Evolutionary conservation across 805 yeast genomes (phyloP).

Genomic region (Yarrowia deformans): DNA sequence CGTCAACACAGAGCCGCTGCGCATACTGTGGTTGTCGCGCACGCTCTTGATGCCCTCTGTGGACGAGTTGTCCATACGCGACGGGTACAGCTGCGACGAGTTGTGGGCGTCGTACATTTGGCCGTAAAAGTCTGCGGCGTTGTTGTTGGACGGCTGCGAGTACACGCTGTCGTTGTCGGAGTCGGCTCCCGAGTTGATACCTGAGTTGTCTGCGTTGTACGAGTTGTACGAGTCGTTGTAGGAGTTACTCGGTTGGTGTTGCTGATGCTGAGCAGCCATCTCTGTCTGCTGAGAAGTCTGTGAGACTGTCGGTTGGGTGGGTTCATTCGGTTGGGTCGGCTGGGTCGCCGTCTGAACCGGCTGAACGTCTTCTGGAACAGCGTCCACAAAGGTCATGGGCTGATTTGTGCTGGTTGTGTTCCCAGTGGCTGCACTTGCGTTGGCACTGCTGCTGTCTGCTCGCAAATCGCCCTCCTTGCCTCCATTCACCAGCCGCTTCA

Average conservation of each 20-base stretch:
- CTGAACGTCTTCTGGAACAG: not conserved
- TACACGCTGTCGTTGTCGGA: constrained; percentile 18
- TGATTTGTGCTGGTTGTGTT: too few species aligned
- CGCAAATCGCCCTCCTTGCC: constrained; percentile 19
- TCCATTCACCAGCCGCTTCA: constrained; percentile 36
- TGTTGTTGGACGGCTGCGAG: constrained; percentile 23
- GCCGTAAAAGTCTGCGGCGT: constrained; percentile 21
- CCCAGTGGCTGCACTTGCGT: too few species aligned
- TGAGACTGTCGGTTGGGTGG: not conserved
- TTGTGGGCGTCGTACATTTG: constrained; percentile 34
- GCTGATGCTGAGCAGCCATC: not conserved
- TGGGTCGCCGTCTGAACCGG: too few species aligned
- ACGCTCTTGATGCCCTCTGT: constrained; percentile 34
- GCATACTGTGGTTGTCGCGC: constrained; percentile 21
- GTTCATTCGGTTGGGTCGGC: not conserved
- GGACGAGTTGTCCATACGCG: constrained; percentile 33
- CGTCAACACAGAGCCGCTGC: constrained; percentile 22
- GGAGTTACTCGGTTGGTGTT: not conserved
- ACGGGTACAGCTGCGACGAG: constrained; percentile 15
- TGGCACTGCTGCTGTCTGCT: not conserved
- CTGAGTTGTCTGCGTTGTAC: not conserved
- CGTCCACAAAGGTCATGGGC: not conserved
- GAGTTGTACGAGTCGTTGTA: constrained; percentile 5
- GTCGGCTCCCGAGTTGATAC: not conserved
- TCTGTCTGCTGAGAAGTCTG: constrained; percentile 10